These are phyloP conservation scores for Arthrobotrys sinensis DNA, from an alignment of 2,329 filamentous ascomycete species.

Conservation along the genomic window DNA sequence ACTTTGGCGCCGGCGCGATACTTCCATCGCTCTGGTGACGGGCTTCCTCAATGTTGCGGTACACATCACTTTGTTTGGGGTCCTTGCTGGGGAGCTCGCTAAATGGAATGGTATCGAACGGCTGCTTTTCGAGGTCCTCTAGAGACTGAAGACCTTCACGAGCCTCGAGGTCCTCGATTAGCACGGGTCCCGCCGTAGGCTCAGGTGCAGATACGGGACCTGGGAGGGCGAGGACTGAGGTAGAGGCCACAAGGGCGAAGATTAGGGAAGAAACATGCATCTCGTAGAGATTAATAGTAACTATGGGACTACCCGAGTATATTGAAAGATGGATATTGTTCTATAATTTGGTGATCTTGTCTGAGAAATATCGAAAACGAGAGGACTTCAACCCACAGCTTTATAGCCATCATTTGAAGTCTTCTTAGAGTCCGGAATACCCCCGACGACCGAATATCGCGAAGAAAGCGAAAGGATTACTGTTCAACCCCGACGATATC, in stretches of 20 bases:
- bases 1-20: not conserved
- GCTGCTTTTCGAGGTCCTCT: constrained; percentile 5
- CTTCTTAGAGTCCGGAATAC: too few species aligned
- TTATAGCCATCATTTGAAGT: too few species aligned
- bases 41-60: not conserved
- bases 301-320: not conserved
- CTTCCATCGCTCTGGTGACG: constrained; percentile 4
- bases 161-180: not conserved
- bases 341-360: too few species aligned
- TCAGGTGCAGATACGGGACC: not conserved
- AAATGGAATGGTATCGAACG: constrained; percentile 6
- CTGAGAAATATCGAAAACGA: too few species aligned
- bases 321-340: too few species aligned
- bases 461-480: not conserved
- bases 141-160: not conserved
- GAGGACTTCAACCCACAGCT: too few species aligned
- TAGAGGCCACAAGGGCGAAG: not conserved
- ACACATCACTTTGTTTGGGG: constrained; percentile 21
- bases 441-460: too few species aligned
- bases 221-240: not conserved
- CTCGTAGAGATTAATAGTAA: too few species aligned
- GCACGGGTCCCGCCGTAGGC: not conserved
- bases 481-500: not conserved
- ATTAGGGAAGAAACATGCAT: constrained; percentile 5
- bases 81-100: constrained; percentile 19